A percentile compares a stretch with the other conserved stretches of the same genome.
These are phyloP conservation scores for Grosmannia penicillata DNA, from an alignment of 2,329 filamentous ascomycete species.

Conservation along the genomic window DNA sequence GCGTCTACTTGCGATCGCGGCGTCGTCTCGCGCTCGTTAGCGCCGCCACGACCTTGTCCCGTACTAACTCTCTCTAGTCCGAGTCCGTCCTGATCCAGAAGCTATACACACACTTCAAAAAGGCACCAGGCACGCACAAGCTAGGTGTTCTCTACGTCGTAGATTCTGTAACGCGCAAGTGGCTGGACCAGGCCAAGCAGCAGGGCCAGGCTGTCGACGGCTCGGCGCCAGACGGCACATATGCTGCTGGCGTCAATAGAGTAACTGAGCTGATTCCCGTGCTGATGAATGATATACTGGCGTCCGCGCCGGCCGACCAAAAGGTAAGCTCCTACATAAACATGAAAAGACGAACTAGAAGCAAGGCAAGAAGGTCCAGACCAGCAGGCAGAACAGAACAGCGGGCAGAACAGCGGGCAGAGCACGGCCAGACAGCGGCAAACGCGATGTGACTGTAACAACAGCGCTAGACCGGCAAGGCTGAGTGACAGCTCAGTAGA, in stretches of 20 bases:
- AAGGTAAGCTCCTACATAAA: constrained; percentile 56
- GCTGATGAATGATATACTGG: constrained; percentile 90
- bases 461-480: not conserved
- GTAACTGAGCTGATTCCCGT: constrained; percentile 89
- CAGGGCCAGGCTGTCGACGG: constrained; percentile 69
- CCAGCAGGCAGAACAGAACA: not conserved
- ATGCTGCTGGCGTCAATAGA: constrained; percentile 87
- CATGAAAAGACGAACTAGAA: not conserved
- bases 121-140: constrained; percentile 88
- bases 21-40: not conserved
- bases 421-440: not conserved
- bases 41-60: no score
- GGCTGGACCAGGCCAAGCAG: constrained; percentile 88
- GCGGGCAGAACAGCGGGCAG: not conserved
- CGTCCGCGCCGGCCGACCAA: constrained; percentile 79
- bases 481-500: no score
- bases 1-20: not conserved
- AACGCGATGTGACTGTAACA: no score
- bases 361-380: not conserved
- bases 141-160: constrained; percentile 98
- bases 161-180: constrained; percentile 98
- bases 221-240: constrained; percentile 78
- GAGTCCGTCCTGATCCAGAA: constrained; percentile 93
- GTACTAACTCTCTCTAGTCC: constrained; percentile 40
- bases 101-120: constrained; percentile 94